Percentiles rank a stretch among this genome's conserved stretches.
Conservation (phyloP, 2,329 filamentous ascomycete genomes). For the Phaeophleospora eucalypticola region DNA sequence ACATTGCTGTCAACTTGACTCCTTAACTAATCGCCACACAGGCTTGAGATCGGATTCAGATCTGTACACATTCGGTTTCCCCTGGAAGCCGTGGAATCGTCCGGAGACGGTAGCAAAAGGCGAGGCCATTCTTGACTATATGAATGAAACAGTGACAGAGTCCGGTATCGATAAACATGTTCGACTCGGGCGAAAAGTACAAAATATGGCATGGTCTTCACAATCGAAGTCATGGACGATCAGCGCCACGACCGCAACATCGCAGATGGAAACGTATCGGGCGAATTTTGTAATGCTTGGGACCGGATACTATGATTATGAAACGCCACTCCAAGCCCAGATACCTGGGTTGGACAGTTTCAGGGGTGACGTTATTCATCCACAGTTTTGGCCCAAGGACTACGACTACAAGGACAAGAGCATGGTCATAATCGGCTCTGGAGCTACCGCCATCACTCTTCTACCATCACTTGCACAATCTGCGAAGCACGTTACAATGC, state of each 20-base stretch:
- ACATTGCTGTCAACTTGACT: no score
- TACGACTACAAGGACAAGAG: slow-evolving; percentile 62
- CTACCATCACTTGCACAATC: slow-evolving; percentile 63
- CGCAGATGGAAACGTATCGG: slow-evolving; percentile 22
- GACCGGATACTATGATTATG: slow-evolving; percentile 70
- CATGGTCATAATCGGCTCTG: slow-evolving; percentile 68
- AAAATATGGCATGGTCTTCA: slow-evolving; percentile 41
- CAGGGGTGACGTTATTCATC: slow-evolving; percentile 59
- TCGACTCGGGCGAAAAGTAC: slow-evolving; percentile 39
- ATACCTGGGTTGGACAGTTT: slow-evolving; percentile 67
- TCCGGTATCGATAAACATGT: slow-evolving; percentile 45
- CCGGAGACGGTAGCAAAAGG: slow-evolving; percentile 42
- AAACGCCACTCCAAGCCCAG: slow-evolving; percentile 53
- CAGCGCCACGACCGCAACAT: slow-evolving; percentile 34
- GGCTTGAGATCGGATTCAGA: slow-evolving; percentile 52
- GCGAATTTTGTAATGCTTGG: slow-evolving; percentile 53
- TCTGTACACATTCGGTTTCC: slow-evolving; percentile 53
- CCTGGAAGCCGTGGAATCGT: slow-evolving; percentile 64
- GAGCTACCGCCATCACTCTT: slow-evolving; percentile 73
- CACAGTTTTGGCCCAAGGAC: slow-evolving; percentile 70
- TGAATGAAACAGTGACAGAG: slow-evolving; percentile 38
- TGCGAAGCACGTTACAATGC: slow-evolving; percentile 66
- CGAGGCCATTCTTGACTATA: slow-evolving; percentile 39
- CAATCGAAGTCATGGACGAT: slow-evolving; percentile 45
- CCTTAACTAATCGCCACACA: no score